A percentile compares a stretch with the other conserved stretches of the same genome.
Conservation (phyloP, 306 rosid species). For the Inga laurina region DNA sequence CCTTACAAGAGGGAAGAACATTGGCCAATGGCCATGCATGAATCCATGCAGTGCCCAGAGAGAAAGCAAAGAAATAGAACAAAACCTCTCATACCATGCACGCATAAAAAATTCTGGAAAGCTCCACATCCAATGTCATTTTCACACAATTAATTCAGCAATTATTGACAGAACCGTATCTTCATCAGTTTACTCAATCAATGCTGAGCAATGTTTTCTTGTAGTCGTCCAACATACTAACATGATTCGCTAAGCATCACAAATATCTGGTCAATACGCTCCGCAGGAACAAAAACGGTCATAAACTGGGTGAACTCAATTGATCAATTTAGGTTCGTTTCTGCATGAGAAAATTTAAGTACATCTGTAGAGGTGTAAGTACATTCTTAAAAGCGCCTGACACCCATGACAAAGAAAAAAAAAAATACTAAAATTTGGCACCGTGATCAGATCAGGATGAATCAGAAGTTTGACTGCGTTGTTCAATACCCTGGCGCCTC, state of each 20-base stretch:
- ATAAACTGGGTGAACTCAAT: not conserved
- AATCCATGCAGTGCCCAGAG: too few relatives aligned
- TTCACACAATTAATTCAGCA: not conserved
- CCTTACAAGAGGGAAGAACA: too few relatives aligned
- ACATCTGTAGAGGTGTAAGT: not conserved
- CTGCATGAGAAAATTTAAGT: not conserved
- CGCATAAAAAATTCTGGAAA: too few relatives aligned
- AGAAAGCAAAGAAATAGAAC: too few relatives aligned
- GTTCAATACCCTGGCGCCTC: slow-evolving; percentile 20
- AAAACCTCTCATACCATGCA: too few relatives aligned
- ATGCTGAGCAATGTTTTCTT: not conserved
- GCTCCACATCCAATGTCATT: too few relatives aligned
- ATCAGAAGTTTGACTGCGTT: not conserved
- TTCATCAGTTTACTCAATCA: not conserved
- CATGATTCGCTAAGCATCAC: not conserved
- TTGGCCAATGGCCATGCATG: too few relatives aligned
- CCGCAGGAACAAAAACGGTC: not conserved
- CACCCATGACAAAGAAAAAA: not conserved
- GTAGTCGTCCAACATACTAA: not conserved
- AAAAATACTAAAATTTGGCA: slow-evolving; percentile 20
- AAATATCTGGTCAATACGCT: not conserved
- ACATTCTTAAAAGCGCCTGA: not conserved
- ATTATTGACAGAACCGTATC: not conserved
- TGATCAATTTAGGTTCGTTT: not conserved
- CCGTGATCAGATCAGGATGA: not conserved